These are phyloP conservation scores for Lachnellula willkommii DNA, from an alignment of 2,329 filamentous ascomycete genomes.

Conservation along the genomic window DNA sequence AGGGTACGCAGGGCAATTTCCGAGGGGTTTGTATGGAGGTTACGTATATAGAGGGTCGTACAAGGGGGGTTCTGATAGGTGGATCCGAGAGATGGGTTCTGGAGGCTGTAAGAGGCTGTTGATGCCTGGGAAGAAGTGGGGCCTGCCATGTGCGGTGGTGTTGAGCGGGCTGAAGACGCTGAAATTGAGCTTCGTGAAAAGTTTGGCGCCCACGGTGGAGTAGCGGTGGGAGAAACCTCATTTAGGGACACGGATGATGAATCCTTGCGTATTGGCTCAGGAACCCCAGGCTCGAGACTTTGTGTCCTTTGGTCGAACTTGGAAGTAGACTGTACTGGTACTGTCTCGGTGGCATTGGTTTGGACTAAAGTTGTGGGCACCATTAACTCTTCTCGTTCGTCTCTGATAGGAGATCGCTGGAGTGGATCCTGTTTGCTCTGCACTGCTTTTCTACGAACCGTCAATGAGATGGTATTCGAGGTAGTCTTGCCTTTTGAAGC, in stretches of 20 bases:
- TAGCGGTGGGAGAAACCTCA: neutral
- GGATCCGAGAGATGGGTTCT: constrained; percentile 4
- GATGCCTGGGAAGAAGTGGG: constrained; percentile 4
- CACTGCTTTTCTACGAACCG: too few relatives aligned
- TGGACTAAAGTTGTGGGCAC: neutral
- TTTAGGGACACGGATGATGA: neutral
- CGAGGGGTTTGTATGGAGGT: constrained; percentile 4
- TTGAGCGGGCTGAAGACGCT: neutral
- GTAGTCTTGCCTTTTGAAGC: neutral
- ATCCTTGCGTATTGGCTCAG: neutral
- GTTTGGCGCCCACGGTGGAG: neutral
- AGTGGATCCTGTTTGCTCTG: neutral
- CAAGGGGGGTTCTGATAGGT: constrained; percentile 9
- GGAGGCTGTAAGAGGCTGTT: constrained; percentile 5
- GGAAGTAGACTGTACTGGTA: neutral
- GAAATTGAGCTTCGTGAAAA: neutral
- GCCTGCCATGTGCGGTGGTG: neutral
- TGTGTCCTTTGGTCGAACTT: neutral
- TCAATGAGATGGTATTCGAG: neutral
- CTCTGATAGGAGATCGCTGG: neutral
- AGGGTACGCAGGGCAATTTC: constrained; percentile 5
- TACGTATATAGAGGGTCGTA: constrained; percentile 7
- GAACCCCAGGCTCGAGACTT: neutral
- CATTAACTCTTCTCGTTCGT: neutral
- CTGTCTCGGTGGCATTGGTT: neutral